phyloP scores from a whole-genome alignment of 352 stramenopile species.

The Pseudoperonospora humuli region DNA sequence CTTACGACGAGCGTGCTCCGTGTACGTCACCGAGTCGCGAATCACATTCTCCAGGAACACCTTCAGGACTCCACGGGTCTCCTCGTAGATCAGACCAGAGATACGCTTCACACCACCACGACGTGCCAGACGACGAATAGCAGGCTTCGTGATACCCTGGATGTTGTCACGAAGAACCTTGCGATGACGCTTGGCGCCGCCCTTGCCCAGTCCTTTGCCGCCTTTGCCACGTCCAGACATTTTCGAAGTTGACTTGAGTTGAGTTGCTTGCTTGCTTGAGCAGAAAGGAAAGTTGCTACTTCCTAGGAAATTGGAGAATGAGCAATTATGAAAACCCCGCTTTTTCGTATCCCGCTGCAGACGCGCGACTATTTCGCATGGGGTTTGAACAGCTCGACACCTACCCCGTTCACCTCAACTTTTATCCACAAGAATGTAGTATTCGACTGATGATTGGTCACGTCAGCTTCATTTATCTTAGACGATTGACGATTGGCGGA shows the following conservation, averaged over 20 bases:
- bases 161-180: constrained; percentile 89
- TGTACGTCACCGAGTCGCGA: constrained; percentile 93
- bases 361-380: too few relatives aligned
- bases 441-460: constrained; percentile 9
- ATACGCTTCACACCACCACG: constrained; percentile 98
- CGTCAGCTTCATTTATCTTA: background rate
- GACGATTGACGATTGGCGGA: constrained; percentile 20
- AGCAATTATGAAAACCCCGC: constrained; percentile 1
- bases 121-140: constrained; percentile 96
- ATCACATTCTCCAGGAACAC: constrained; percentile 99
- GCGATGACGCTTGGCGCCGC: constrained; percentile 79
- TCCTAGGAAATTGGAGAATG: constrained; percentile 58
- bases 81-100: constrained; percentile 97
- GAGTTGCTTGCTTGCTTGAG: constrained; percentile 34
- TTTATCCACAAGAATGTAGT: background rate
- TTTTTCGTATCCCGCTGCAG: constrained; percentile 5
- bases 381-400: constrained; percentile 12
- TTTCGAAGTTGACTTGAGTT: constrained; percentile 26
- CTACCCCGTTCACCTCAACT: constrained; percentile 3
- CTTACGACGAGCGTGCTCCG: constrained; percentile 93
- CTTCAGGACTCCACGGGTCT: constrained; percentile 97
- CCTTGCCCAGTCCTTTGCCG: constrained; percentile 78
- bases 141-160: constrained; percentile 90
- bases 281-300: constrained; percentile 15
- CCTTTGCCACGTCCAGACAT: constrained; percentile 85